A percentile compares a stretch with the other conserved stretches of the same genome.
These are phyloP conservation scores for Phaeodactylum tricornutum DNA, from an alignment of 108 stramenopile species.

Conservation along the genomic window DNA sequence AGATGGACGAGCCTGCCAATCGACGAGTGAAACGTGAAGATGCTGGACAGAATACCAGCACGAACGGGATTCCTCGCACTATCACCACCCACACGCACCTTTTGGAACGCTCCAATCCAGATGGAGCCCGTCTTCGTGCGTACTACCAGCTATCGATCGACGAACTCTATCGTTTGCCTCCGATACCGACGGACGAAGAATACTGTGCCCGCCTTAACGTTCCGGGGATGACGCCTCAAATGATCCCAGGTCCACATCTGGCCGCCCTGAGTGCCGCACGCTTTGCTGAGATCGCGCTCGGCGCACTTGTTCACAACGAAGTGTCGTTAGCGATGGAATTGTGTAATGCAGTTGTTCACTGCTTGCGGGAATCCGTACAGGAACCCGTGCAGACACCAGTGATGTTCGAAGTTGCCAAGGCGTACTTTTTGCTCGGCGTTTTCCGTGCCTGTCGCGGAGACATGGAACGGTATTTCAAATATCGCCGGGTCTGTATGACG, in stretches of 20 bases:
- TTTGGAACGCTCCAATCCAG: constrained; percentile 33
- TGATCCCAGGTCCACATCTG: constrained; percentile 54
- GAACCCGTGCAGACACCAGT: constrained; percentile 46
- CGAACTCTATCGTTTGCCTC: constrained; percentile 60
- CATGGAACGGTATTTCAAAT: constrained; percentile 81
- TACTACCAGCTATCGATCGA: constrained; percentile 62
- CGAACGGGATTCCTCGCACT: constrained; percentile 32
- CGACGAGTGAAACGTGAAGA: constrained; percentile 28
- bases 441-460: constrained; percentile 77
- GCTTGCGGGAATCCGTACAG: constrained; percentile 57
- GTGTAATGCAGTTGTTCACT: constrained; percentile 71
- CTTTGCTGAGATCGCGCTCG: constrained; percentile 75
- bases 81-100: constrained; percentile 50
- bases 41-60: constrained; percentile 7
- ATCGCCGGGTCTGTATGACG: constrained; percentile 74
- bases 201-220: constrained; percentile 41
- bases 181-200: constrained; percentile 66
- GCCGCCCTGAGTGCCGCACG: constrained; percentile 67
- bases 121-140: constrained; percentile 58
- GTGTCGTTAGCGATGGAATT: constrained; percentile 62
- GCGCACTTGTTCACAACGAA: constrained; percentile 75
- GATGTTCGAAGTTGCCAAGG: constrained; percentile 64
- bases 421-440: constrained; percentile 75
- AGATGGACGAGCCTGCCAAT: constrained; percentile 14
- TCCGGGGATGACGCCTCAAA: constrained; percentile 32